Percentiles rank a stretch among this genome's conserved stretches.
phyloP scores from a whole-genome alignment of 129 eudicot species.

The Flaveria linearis region DNA sequence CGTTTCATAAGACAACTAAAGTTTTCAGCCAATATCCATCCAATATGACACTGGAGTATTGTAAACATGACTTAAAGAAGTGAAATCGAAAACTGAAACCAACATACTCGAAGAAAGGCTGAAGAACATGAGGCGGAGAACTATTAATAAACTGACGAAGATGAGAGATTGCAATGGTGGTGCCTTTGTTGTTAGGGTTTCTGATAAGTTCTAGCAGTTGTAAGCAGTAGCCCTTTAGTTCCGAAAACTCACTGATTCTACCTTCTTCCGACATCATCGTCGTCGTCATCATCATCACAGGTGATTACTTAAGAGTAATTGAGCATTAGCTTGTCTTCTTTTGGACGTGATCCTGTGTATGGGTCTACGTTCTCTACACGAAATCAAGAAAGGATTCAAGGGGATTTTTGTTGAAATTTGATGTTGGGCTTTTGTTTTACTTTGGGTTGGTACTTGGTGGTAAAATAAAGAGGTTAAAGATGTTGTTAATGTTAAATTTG shows the following conservation, averaged over 20 bases:
- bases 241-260: slow-evolving; percentile 38
- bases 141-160: slow-evolving; percentile 50
- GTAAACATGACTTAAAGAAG: neutral
- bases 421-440: no score
- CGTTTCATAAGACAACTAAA: neutral
- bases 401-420: neutral
- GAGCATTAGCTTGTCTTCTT: neutral
- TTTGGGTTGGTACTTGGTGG: no score
- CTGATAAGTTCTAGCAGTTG: slow-evolving; percentile 52
- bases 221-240: slow-evolving; percentile 56
- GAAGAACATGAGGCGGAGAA: slow-evolving; percentile 49
- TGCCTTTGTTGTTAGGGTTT: slow-evolving; percentile 50
- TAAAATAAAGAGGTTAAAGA: no score
- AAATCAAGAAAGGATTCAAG: neutral
- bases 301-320: slow-evolving; percentile 2
- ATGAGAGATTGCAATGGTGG: slow-evolving; percentile 30
- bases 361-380: neutral
- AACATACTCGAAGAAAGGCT: slow-evolving; percentile 75
- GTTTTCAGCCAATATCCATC: neutral
- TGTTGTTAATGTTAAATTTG: no score
- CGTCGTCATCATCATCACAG: no score
- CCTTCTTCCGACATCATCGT: slow-evolving; percentile 35
- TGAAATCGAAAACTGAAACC: neutral
- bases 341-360: neutral
- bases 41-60: no score